phyloP scores from a whole-genome alignment of 768 basidiomycete genomes.

The Panaeolus papilionaceus region DNA sequence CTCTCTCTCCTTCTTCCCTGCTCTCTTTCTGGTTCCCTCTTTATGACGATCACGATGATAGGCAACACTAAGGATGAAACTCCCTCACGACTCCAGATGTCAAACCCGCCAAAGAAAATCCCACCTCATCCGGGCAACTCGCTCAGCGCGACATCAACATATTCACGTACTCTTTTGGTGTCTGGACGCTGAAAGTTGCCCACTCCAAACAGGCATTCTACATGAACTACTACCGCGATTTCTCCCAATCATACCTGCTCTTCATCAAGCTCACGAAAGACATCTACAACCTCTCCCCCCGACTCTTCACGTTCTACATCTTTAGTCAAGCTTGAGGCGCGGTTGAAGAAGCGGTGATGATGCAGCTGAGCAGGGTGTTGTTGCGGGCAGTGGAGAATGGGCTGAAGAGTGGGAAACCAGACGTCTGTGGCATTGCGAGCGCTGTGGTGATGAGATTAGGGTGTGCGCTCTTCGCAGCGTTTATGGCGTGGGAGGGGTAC shows the following conservation, averaged over 20 bases:
- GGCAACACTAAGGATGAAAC: not conserved
- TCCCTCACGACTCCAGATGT: not conserved
- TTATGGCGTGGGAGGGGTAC: conserved; percentile 32
- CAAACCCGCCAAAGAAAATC: not conserved
- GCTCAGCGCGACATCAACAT: conserved; percentile 11
- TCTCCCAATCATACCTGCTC: conserved; percentile 23
- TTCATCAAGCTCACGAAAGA: conserved; percentile 30
- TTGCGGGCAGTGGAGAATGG: conserved; percentile 23
- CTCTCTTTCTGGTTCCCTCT: not conserved
- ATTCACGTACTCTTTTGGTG: conserved; percentile 3
- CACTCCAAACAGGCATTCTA: conserved; percentile 1
- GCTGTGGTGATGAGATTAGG: conserved; percentile 26
- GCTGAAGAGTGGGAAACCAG: conserved; percentile 24
- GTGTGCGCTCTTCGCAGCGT: conserved; percentile 26
- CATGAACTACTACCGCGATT: conserved; percentile 16
- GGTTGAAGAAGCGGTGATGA: conserved; percentile 31
- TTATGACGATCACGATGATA: not conserved
- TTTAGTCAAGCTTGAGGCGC: conserved; percentile 32
- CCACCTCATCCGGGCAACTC: not conserved
- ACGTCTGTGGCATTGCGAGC: conserved; percentile 25
- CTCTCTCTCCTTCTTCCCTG: not conserved
- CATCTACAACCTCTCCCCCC: conserved; percentile 28
- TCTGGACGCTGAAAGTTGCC: conserved; percentile 23
- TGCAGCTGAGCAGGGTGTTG: conserved; percentile 25
- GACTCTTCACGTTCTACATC: conserved; percentile 29